phyloP scores from a whole-genome alignment of 768 basidiomycete species.

The Sarcodon sp. region DNA sequence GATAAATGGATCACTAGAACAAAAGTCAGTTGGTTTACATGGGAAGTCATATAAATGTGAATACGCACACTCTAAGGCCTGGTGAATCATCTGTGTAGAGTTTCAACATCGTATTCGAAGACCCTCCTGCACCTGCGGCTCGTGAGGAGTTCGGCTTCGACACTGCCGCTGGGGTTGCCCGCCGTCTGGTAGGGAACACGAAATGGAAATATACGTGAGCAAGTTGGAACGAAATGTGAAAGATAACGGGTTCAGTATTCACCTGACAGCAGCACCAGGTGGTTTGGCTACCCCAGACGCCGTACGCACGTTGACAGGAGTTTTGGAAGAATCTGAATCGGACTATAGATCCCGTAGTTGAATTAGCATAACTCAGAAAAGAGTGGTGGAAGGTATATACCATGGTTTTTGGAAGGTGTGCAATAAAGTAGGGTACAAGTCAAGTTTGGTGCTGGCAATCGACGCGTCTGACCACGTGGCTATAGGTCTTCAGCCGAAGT shows the following conservation, averaged over 20 bases:
- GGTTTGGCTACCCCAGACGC: conserved; percentile 51
- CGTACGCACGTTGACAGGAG: conserved; percentile 24
- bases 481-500: no score
- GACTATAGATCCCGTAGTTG: conserved; percentile 34
- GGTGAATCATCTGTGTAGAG: conserved; percentile 98
- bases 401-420: no score
- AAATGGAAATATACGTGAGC: neutral
- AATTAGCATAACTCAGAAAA: neutral
- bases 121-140: conserved; percentile 91
- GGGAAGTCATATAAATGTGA: conserved; percentile 1
- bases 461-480: no score
- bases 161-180: conserved; percentile 53
- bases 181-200: conserved; percentile 35
- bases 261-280: conserved; percentile 77
- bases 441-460: no score
- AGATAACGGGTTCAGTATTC: conserved; percentile 10
- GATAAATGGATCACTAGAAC: conserved; percentile 82
- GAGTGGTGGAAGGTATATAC: neutral
- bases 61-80: conserved; percentile 88
- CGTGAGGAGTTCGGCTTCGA: conserved; percentile 77
- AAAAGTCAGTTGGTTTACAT: neutral
- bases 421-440: no score
- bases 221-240: neutral
- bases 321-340: conserved; percentile 56
- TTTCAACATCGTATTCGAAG: conserved; percentile 96